A percentile compares a stretch with the other conserved stretches of the same genome.
Conservation (phyloP, 2,329 filamentous ascomycete species). For the Monosporascus sp. region DNA sequence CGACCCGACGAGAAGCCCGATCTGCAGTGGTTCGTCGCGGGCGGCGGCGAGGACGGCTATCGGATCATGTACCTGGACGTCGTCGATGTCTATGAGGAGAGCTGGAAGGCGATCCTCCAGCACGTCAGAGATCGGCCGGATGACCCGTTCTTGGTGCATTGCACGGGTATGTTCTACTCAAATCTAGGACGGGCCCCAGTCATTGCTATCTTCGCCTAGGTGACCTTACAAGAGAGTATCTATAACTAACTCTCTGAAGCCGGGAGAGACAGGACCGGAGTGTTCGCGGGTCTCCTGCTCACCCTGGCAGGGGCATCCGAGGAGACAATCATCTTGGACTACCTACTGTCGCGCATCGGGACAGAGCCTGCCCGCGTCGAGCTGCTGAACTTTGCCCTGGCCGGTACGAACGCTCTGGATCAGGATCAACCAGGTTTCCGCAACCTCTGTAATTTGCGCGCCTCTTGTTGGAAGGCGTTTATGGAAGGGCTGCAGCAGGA, state of each 20-base stretch:
- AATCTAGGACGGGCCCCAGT: neutral
- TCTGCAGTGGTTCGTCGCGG: slow-evolving; percentile 38
- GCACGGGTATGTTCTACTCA: slow-evolving; percentile 38
- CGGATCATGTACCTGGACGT: slow-evolving; percentile 43
- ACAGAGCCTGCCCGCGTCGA: slow-evolving; percentile 44
- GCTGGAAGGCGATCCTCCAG: slow-evolving; percentile 40
- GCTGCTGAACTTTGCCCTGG: slow-evolving; percentile 38
- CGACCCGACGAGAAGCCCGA: slow-evolving; percentile 31
- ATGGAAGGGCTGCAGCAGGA: slow-evolving; percentile 35
- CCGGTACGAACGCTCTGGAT: slow-evolving; percentile 30
- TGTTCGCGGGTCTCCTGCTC: slow-evolving; percentile 45
- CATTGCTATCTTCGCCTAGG: no score
- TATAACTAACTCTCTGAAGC: slow-evolving; percentile 27
- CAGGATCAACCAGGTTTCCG: slow-evolving; percentile 41
- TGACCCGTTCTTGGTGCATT: slow-evolving; percentile 48
- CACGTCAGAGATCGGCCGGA: slow-evolving; percentile 40
- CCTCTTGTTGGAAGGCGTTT: slow-evolving; percentile 41
- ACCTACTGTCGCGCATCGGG: slow-evolving; percentile 49
- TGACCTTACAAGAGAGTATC: neutral
- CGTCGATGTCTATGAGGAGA: slow-evolving; percentile 35
- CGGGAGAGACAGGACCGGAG: slow-evolving; percentile 50
- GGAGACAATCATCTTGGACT: slow-evolving; percentile 42
- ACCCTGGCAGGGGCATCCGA: slow-evolving; percentile 41
- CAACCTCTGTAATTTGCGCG: slow-evolving; percentile 40
- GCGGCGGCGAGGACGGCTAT: slow-evolving; percentile 39